Evolutionary conservation across 2,329 filamentous ascomycete genomes (phyloP), one percentile per base, ranked within the genome.

Genomic region (Talaromyces sp.): DNA sequence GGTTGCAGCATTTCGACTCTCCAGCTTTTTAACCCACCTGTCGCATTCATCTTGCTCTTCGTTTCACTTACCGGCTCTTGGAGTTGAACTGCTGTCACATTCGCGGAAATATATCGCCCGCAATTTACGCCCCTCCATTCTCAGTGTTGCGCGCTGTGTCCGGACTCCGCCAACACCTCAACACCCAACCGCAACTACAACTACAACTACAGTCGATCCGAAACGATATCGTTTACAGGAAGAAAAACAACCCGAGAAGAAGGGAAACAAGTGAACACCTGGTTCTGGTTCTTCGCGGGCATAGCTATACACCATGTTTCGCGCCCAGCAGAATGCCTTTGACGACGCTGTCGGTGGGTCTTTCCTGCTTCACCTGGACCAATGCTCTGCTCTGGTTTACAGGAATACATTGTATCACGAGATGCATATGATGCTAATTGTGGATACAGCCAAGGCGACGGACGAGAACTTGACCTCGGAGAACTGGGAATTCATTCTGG

Each of bases 391-490:
- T 28, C 30, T 11, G 51, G 9, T 22, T 22, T 22, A 3, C 22
- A 13, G 6, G 42, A n/a, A 19, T 44, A 25, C 7, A 47, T 47
- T 47, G 44, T 47, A 44, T 22, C 8, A 22, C 7, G n/a, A 4
- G 11, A 47, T 25, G 11, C 30, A 42, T 4, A 51, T 55, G n/a
- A 58, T 28, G 22, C 36, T 22, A 10, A 28, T 60, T 42, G 7
- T 39, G 15, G 33, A 22, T 6, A 67, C 70, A 88, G 88, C 86
- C 71, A 90, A 90, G 79, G 93, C 95, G 72, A 99, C 95, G 61
- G 95, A 99, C 78, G 95, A 99, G 84, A 99, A 97, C 78, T 85
- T 98, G 70, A 98, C 93, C 25, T 90, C 88, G 32, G 85, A 96
- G 77, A 89, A 90, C 74, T 90, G 88, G 88, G 88, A 89, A 73